Evolutionary conservation across 768 basidiomycete species (phyloP).

Genomic region (Gautieria morchelliformis): DNA sequence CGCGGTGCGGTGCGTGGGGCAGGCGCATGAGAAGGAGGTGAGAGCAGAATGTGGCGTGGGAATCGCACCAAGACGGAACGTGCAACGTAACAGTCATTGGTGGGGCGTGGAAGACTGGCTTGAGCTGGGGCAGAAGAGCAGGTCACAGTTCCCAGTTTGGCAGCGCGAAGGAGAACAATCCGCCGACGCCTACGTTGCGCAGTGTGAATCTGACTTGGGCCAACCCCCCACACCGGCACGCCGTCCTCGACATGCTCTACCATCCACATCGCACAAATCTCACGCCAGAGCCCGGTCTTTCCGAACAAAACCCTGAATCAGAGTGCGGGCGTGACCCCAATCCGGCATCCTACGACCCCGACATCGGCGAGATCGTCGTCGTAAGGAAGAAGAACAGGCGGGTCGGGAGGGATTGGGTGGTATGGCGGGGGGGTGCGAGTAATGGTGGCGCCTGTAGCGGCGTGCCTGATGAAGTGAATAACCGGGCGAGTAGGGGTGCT

Average conservation of each 20-base stretch:
- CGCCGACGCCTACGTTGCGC: no score
- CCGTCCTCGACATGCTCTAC: slow-evolving; percentile 1
- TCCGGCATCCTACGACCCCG: slow-evolving; percentile 35
- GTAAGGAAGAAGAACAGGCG: slow-evolving; percentile 20
- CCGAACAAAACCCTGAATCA: slow-evolving; percentile 39
- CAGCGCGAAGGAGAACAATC: no score
- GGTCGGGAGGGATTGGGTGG: no score
- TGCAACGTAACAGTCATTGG: slow-evolving; percentile 21
- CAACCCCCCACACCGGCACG: background rate
- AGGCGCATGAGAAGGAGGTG: no score
- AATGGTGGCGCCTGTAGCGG: no score
- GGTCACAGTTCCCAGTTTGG: no score
- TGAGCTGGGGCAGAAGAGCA: background rate
- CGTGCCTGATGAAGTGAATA: no score
- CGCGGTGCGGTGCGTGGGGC: slow-evolving; percentile 42
- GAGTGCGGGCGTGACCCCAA: slow-evolving; percentile 16
- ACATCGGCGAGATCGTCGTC: slow-evolving; percentile 59
- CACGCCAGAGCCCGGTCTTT: no score
- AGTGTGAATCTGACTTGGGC: no score
- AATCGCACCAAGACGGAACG: slow-evolving; percentile 28
- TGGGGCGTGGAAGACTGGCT: background rate
- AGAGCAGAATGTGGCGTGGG: background rate
- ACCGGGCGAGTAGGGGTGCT: no score
- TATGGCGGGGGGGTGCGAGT: no score
- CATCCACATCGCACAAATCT: slow-evolving; percentile 40